Evolutionary conservation across 768 basidiomycete genomes (phyloP).

Genomic region (Clathrus columnatus): DNA sequence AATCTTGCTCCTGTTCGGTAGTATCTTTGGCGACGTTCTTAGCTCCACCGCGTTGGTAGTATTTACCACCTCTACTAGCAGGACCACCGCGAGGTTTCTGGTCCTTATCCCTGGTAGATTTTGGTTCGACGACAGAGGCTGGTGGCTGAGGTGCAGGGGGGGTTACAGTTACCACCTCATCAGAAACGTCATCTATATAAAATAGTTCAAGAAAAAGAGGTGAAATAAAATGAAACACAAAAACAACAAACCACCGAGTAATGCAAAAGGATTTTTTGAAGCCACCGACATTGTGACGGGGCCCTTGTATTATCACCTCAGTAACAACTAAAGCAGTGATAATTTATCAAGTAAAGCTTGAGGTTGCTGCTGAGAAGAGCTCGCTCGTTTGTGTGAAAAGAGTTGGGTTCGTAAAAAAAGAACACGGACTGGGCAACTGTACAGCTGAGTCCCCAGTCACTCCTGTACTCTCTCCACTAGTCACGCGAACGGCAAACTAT

Average conservation of each 20-base stretch:
- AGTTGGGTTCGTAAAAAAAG: background rate
- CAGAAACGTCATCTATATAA: conserved; percentile 8
- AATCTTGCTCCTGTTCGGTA: conserved; percentile 22
- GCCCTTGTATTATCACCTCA: conserved; percentile 29
- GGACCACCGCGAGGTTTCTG: conserved; percentile 48
- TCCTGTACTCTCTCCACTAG: background rate
- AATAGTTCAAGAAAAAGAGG: background rate
- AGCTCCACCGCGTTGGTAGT: conserved; percentile 59
- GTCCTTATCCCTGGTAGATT: background rate
- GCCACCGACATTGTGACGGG: conserved; percentile 87
- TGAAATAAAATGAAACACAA: background rate
- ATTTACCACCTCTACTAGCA: conserved; percentile 57
- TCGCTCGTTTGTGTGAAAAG: conserved; percentile 2
- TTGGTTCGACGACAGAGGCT: conserved; percentile 28
- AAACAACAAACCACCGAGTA: conserved; percentile 59
- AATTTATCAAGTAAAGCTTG: no score
- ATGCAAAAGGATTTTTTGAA: conserved; percentile 76
- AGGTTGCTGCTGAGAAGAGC: no score
- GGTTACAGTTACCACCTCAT: background rate
- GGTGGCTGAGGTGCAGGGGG: background rate
- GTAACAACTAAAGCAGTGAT: no score
- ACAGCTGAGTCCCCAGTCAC: conserved; percentile 13
- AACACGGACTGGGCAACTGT: conserved; percentile 10
- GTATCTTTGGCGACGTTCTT: conserved; percentile 27
- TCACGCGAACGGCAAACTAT: no score